Evolutionary conservation across 306 rosid genomes (phyloP), one percentile per base, ranked within the genome.

Genomic region (Hippophae tibetana): DNA sequence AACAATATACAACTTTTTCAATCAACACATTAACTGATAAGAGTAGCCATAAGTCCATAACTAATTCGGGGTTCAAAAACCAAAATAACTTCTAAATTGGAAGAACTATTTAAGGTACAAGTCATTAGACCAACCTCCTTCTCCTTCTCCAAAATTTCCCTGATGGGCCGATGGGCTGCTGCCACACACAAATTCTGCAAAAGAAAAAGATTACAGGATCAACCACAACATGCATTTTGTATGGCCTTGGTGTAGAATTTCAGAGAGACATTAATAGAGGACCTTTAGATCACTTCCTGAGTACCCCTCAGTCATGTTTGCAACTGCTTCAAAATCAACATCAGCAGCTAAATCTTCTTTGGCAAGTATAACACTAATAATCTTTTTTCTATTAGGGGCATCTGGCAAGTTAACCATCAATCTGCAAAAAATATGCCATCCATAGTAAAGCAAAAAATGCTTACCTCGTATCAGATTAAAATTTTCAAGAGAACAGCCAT

Each of bases 271-370:
- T 18, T 18, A 31, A 38, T 42, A 59, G 40, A 56, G 25, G 60
- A 90, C 98, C 98, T 90, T 90, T 60, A 90, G 70, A 74, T 90
- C 98, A 71, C 96, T 90, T 65, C 98, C 98, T 45, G 98, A 87
- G 74, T 90, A 90, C 64, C 96, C 98, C 48, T 90, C 98, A 1
- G 96, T 81, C 92, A 87, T 72, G 69, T 78, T 90, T 31, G 98
- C 96, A 56, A 79, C 47, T 47, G 84, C 86, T 69, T 81, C 89
- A 79, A 90, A 74, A 64, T 85, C 87, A 67, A 87, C 84, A 58
- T 81, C 96, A 25, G 87, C 60, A 8, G 78, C 85, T 70, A 90
- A 65, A 47, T 90, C 96, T 76, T 90, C 98, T 67, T 87, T 90
- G 25, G 89, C 96, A 67, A 90, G 69, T 62, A 90, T 79, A 55